Percentiles rank a stretch among this genome's conserved stretches.
These are phyloP conservation scores for Cymbopogon citratus DNA, from an alignment of 176 grass and related monocot genomes.

Conservation along the genomic window DNA sequence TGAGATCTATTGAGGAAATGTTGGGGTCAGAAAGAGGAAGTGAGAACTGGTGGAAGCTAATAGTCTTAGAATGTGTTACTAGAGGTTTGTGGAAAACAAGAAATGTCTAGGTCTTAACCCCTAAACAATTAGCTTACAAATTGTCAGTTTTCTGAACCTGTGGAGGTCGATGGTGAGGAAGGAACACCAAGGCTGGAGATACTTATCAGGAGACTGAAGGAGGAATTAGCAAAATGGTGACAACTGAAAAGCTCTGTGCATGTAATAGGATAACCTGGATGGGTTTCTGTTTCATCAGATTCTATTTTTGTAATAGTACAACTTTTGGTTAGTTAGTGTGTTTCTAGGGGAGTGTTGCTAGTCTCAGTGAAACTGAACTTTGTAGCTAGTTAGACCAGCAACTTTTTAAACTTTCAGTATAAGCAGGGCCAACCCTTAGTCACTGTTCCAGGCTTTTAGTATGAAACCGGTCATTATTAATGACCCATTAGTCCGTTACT, in stretches of 20 bases:
- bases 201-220: background rate
- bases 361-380: background rate
- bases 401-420: background rate
- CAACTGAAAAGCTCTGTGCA: background rate
- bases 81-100: background rate
- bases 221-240: background rate
- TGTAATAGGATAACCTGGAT: background rate
- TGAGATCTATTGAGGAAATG: background rate
- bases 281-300: background rate
- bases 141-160: background rate
- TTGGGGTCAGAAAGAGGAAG: background rate
- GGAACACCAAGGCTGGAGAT: background rate
- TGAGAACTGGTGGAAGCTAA: background rate
- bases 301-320: background rate
- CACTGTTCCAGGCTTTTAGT: background rate
- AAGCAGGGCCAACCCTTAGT: background rate
- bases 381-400: background rate
- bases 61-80: background rate
- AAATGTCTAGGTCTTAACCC: background rate
- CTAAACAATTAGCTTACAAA: background rate
- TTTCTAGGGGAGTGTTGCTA: background rate
- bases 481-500: background rate
- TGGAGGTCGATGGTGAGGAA: background rate
- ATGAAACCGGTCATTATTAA: background rate
- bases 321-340: background rate